phyloP scores from a whole-genome alignment of 495 filamentous ascomycete genomes.

The Penicillium herquei region DNA sequence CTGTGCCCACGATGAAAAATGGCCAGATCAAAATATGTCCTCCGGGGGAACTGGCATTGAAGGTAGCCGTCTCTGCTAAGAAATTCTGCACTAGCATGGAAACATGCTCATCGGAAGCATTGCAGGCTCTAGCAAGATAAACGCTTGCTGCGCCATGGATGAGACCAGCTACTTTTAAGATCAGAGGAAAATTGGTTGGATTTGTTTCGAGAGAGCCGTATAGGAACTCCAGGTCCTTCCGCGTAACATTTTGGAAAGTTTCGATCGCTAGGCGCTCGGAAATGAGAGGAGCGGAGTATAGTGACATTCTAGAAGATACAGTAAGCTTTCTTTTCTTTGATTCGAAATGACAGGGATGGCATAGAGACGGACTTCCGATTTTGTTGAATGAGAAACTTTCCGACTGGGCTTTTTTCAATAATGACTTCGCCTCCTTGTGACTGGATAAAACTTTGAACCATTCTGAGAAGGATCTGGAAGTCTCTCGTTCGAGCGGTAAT shows the following conservation, averaged over 20 bases:
- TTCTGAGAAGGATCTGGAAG: too few relatives aligned
- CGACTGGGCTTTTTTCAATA: too few relatives aligned
- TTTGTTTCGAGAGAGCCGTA: constrained; percentile 1
- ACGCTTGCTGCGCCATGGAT: background rate
- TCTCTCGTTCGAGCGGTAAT: too few relatives aligned
- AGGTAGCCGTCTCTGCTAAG: background rate
- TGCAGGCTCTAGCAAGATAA: background rate
- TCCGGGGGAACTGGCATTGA: constrained; percentile 4
- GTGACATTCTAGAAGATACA: too few relatives aligned
- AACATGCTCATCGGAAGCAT: background rate
- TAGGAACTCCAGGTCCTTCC: too few relatives aligned
- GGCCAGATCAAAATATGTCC: constrained; percentile 9
- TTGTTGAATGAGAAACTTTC: background rate
- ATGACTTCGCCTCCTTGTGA: background rate
- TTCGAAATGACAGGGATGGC: too few relatives aligned
- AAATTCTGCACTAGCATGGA: background rate
- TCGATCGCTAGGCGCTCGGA: too few relatives aligned
- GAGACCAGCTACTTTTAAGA: background rate
- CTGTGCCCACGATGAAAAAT: constrained; percentile 9
- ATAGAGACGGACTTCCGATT: background rate
- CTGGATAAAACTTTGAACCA: too few relatives aligned
- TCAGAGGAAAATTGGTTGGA: background rate
- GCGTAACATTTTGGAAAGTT: too few relatives aligned
- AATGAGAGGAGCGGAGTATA: too few relatives aligned
- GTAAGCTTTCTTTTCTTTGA: too few relatives aligned